phyloP scores from a whole-genome alignment of 1,139 yeast genomes.

The Scheffersomyces cryptocercus region DNA sequence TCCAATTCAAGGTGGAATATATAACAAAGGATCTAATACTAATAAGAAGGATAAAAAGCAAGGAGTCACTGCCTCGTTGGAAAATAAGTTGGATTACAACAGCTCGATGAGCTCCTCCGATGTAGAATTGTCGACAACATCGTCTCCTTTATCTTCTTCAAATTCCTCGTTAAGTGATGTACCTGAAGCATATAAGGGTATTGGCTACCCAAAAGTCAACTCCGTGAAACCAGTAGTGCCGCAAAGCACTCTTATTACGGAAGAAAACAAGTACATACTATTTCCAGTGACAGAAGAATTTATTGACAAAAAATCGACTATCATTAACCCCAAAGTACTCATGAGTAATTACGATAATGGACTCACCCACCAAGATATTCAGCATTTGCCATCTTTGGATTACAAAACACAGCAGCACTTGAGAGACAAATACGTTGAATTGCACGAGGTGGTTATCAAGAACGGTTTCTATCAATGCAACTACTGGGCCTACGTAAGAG shows the following conservation, averaged over 20 bases:
- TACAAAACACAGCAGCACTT: slow-evolving; percentile 61
- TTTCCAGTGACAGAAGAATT: slow-evolving; percentile 30
- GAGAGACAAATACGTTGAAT: slow-evolving; percentile 56
- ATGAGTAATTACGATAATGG: slow-evolving; percentile 59
- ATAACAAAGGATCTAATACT: slow-evolving; percentile 20
- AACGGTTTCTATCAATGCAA: slow-evolving; percentile 71
- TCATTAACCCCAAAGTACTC: slow-evolving; percentile 57
- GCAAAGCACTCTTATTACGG: slow-evolving; percentile 42
- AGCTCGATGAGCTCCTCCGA: slow-evolving; percentile 14
- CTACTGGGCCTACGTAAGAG: slow-evolving; percentile 71
- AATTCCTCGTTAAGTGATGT: slow-evolving; percentile 4
- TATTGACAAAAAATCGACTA: slow-evolving; percentile 21
- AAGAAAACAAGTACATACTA: slow-evolving; percentile 33
- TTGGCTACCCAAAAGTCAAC: slow-evolving; percentile 39
- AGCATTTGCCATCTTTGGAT: slow-evolving; percentile 63
- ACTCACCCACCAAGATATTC: slow-evolving; percentile 55
- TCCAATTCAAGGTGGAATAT: slow-evolving; percentile 84
- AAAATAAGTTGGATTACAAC: slow-evolving; percentile 17
- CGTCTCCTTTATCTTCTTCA: slow-evolving; percentile 12
- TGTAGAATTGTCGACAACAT: slow-evolving; percentile 12
- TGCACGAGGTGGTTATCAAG: slow-evolving; percentile 57
- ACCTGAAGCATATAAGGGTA: slow-evolving; percentile 11
- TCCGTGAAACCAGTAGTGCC: slow-evolving; percentile 52
- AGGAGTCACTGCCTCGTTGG: slow-evolving; percentile 9
- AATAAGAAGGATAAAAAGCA: not conserved